Base-by-base conservation (phyloP, 768 basidiomycete species). In the Rhodotorula toruloides region DNA sequence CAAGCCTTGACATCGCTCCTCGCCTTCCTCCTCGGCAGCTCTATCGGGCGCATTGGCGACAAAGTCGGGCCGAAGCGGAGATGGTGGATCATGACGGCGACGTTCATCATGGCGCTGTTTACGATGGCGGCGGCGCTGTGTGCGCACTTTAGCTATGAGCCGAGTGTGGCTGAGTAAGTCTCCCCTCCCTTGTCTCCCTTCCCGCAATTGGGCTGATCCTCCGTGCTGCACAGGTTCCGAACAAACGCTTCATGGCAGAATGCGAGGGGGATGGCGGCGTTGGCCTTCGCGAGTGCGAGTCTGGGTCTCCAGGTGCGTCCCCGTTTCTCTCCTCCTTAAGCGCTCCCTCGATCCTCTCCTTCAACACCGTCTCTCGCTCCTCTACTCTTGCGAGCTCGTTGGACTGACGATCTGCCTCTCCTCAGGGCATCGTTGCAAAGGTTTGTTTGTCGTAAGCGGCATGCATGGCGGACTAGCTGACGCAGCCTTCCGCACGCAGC, bases 201-300 rank as follows among this genome's bases (percentile, higher is more conserved):
- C 52, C 40, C 31, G 47, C 48, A 31, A 17, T 36, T 57, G 25
- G 21, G 29, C 27, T 39, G 43, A 32, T 32, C 42, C 54, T 82
- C 84, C 1, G 4, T 31, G 13, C 47, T 2, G 13, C 49, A 34
- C 37, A 78, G 79, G 43, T 74, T 76, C 10, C 81, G 89, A 7
- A 86, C 80, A 2, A 78, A 83, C 49, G 89, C 88, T 0, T 82
- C 86, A 0, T 93, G 91, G 91, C 82, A 79, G 5, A 85, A 85
- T 50, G 76, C 82, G 1, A 72, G 84, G 40, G 83, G 87, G 2
- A 90, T 86, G 74, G 85, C 86, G 19, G 82, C 84, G 16, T 71
- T 96, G 22, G 90, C 83, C 1, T 89, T 90, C 76, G 85, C 91
- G 77, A 90, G 89, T 68, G 87, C 87, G 37, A 81, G 79, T 76